Conservation (phyloP, 805 yeast species). For the Dipodascopsis tothii region DNA sequence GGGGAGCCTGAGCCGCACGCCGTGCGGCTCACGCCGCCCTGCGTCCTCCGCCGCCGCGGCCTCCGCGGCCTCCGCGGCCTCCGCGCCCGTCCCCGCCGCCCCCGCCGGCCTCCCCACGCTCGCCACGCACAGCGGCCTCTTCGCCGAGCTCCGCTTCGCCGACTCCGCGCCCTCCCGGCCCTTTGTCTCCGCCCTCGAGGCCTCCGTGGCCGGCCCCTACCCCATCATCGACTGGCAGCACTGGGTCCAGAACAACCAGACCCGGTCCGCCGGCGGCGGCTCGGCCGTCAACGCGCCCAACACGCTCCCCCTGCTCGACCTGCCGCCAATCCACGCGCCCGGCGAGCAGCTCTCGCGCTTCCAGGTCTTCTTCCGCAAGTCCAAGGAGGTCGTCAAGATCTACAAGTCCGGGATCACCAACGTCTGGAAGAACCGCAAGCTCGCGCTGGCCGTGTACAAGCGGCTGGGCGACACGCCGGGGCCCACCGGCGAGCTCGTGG, state of each 20-base stretch:
- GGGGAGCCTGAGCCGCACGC: not conserved
- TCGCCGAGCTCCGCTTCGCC: not conserved
- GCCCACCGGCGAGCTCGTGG: constrained; percentile 15
- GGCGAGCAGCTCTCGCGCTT: not conserved
- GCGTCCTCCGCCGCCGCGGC: too few species aligned
- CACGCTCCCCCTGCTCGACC: constrained; percentile 1
- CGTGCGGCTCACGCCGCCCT: not conserved
- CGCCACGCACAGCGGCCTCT: not conserved
- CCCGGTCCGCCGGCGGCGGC: not conserved
- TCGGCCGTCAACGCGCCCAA: not conserved
- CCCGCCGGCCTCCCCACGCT: too few species aligned
- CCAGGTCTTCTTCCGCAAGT: constrained; percentile 10
- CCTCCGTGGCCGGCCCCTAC: not conserved
- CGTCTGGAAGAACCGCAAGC: constrained; percentile 40
- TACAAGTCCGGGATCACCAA: constrained; percentile 44
- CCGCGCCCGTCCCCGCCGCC: too few species aligned
- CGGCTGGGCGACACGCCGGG: constrained; percentile 7
- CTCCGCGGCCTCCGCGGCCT: too few species aligned
- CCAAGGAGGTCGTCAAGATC: constrained; percentile 31
- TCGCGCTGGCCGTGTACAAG: constrained; percentile 9
- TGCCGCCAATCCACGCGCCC: not conserved
- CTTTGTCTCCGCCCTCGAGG: not conserved
- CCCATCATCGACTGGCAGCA: constrained; percentile 20
- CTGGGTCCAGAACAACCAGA: constrained; percentile 11
- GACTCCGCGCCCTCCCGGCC: not conserved